Evolutionary conservation across 2,329 filamentous ascomycete genomes (phyloP).

Genomic region (Fusarium udum): DNA sequence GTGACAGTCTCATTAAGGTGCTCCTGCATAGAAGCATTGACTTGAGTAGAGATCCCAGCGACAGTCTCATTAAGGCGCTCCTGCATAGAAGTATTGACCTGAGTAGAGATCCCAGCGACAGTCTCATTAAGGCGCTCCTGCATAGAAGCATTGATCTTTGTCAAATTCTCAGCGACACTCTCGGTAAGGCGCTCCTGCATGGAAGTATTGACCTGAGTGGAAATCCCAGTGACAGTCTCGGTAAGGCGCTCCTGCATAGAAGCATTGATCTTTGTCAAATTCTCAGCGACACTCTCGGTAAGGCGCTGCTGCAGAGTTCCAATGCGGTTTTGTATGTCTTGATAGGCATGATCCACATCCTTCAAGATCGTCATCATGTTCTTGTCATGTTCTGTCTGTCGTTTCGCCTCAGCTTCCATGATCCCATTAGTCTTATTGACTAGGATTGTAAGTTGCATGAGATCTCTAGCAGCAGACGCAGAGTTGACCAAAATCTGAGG

Average conservation of each 20-base stretch:
- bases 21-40: neutral
- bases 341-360: neutral
- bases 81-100: no score
- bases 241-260: neutral
- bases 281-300: neutral
- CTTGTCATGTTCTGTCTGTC: neutral
- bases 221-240: neutral
- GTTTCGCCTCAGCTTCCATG: neutral
- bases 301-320: neutral
- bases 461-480: neutral
- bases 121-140: neutral
- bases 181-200: no score
- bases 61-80: no score
- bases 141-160: neutral
- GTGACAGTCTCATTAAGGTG: neutral
- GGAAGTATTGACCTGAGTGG: no score
- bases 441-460: neutral
- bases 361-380: neutral
- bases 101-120: neutral
- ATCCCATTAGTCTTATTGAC: neutral
- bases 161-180: neutral
- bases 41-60: neutral
- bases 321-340: neutral
- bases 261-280: neutral
- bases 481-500: neutral